Evolutionary conservation across 2,329 filamentous ascomycete species (phyloP), one percentile per base, ranked within the genome.

Genomic region (Curvularia spicifera): DNA sequence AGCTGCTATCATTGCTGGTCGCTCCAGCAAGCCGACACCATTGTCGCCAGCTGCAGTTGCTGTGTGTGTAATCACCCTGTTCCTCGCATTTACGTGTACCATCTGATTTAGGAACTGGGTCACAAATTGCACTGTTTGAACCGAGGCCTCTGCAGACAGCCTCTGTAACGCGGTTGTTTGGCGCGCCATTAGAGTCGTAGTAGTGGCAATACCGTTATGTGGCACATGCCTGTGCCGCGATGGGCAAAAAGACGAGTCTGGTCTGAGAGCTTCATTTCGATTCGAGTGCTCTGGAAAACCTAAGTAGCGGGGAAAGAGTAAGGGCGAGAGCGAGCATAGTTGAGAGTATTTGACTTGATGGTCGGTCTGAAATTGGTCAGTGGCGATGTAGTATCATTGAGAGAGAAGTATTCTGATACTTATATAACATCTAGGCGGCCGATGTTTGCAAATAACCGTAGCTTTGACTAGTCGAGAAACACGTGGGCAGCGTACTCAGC

Each of bases 241-340:
- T 31, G 10, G 49, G 49, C 6, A 51, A n/a, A 10, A 51, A 29
- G 5, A 44, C 1, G n/a, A n/a, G n/a, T n/a, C n/a, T n/a, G n/a
- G 15, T 13, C 13, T 13, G 39, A 35, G 49, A 51, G n/a, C 10
- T 51, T 44, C 39, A 51, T 51, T 35, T 40, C 15, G 47, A 28
- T 10, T 12, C 24, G 8, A 24, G 5, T 22, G 13, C 18, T 13
- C n/a, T 40, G 9, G 15, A 13, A 26, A 12, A 7, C 13, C 22
- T 18, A 2, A 31, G 40, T 29, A 20, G n/a, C 29, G 2, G 5
- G 47, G 28, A 37, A 18, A 37, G 15, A 37, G 15, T 1, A 37
- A 18, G 4, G 7, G 5, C 13, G 7, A 5, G 15, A 18, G 15
- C 5, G n/a, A 37, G n/a, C 35, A 15, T 37, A 37, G 15, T 18